phyloP scores from a whole-genome alignment of 805 yeast species.

The Saccharomycopsis fodiens region DNA sequence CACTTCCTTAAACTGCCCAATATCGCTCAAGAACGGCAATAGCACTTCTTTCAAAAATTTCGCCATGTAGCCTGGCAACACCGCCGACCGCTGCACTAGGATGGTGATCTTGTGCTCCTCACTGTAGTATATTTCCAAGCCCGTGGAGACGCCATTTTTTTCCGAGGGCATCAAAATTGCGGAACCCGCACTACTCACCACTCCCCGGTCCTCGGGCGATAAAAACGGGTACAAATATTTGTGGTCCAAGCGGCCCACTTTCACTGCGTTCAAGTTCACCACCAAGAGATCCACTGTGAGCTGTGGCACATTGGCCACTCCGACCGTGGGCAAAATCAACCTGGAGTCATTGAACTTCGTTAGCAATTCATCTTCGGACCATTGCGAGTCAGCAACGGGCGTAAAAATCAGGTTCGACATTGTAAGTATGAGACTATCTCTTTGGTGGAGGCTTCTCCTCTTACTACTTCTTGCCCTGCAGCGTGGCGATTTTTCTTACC shows the following conservation, averaged over 20 bases:
- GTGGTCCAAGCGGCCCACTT: constrained; percentile 52
- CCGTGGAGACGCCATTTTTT: constrained; percentile 40
- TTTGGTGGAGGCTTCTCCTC: too few species aligned
- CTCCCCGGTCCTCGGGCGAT: constrained; percentile 56
- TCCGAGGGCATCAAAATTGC: constrained; percentile 17
- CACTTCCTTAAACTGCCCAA: constrained; percentile 35
- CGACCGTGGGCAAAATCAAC: constrained; percentile 69
- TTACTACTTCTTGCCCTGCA: too few species aligned
- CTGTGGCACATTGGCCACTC: constrained; percentile 90
- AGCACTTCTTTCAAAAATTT: constrained; percentile 46
- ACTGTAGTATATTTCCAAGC: constrained; percentile 57
- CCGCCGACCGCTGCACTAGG: constrained; percentile 81
- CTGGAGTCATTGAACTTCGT: constrained; percentile 28
- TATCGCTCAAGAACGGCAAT: constrained; percentile 38
- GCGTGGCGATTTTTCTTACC: too few species aligned
- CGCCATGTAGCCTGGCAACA: constrained; percentile 54
- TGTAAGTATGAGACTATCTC: too few species aligned
- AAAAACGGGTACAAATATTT: constrained; percentile 69
- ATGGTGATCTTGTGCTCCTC: constrained; percentile 37
- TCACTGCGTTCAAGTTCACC: constrained; percentile 47
- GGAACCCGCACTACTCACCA: neutral
- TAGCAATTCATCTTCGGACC: constrained; percentile 1
- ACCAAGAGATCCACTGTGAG: constrained; percentile 65
- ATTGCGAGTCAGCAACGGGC: neutral
- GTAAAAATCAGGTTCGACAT: neutral